Percentiles rank a stretch among this genome's conserved stretches.
Evolutionary conservation across 192 early-diverging fungal genomes (phyloP).

Genomic region (Backusella luteola): DNA sequence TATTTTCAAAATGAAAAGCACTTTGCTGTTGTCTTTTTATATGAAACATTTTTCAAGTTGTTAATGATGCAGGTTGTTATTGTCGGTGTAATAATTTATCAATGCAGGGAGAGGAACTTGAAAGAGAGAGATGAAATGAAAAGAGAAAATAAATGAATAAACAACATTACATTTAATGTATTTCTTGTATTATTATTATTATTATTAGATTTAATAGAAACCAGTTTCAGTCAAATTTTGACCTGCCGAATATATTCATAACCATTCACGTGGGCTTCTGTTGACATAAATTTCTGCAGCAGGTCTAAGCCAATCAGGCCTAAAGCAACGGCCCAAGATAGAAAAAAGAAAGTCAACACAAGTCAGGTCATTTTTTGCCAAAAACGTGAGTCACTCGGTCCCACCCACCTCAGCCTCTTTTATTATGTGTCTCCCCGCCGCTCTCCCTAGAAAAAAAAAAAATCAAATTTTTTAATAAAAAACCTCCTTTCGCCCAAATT

Average conservation of each 20-base stretch:
- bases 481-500: background rate
- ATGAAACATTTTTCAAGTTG: background rate
- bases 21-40: background rate
- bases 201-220: background rate
- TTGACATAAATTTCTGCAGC: background rate
- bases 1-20: background rate
- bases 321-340: background rate
- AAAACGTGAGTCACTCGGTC: background rate
- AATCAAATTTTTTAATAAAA: background rate
- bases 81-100: background rate
- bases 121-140: background rate
- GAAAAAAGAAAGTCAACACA: background rate
- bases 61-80: background rate
- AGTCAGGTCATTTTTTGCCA: background rate
- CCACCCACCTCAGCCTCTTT: background rate
- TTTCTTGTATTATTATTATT: background rate
- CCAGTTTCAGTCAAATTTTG: slow-evolving; percentile 3
- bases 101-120: too few relatives aligned
- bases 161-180: background rate
- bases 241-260: background rate
- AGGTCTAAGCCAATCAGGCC: background rate
- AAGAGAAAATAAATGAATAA: background rate
- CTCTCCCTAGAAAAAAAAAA: background rate
- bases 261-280: background rate
- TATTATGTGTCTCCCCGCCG: background rate